Base-by-base conservation (phyloP, 1,284 basidiomycete genomes). In the Cystobasidium sp. region DNA sequence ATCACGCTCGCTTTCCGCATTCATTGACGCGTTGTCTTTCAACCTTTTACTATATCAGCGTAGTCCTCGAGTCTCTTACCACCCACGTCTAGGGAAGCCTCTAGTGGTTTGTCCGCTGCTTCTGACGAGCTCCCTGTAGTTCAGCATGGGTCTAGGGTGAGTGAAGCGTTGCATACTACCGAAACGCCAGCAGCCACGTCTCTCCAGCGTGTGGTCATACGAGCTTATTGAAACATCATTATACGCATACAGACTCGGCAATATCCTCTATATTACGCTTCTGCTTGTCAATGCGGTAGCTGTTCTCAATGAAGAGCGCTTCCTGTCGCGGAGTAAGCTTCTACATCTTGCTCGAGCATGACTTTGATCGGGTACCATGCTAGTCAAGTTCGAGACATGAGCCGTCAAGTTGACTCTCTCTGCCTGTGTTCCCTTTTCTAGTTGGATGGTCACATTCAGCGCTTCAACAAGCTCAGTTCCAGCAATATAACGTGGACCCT, bases 231-330 rank as follows among this genome's bases (percentile, higher is more conserved):
- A 31, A 31, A 2, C 31, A 31, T 31, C 31, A 31, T 31, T 56
- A 8, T 6, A 14, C 24, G 1, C 41, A 4, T 67, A 18, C 22
- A 69, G 74, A 47, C 52, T 75, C 18, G 47, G 64, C 43, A 64
- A 69, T 18, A 77, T 85, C 56, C 79, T 86, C 72, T 86, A 86
- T 78, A 81, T 84, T 12, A 81, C 82, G 10, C 81, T 98, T 18
- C 88, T 98, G 52, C 85, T 97, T 81, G 89, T 94, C 77, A 98
- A 98, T 82, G 92, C 93, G 41, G 88, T 97, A 80, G 95, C 95
- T 8, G 90, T 98, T 74, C 86, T 98, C 70, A 97, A 90, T 80
- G 95, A 98, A 83, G 95, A 98, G 79, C 88, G 95, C 0, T 98
- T 98, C 83, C 88, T 98, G 59, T 91, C 93, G 24, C 86, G 91